Evolutionary conservation across 164 flowering plant species (phyloP), one percentile per base, ranked within the genome.

Genomic region (Vitis labrusca): DNA sequence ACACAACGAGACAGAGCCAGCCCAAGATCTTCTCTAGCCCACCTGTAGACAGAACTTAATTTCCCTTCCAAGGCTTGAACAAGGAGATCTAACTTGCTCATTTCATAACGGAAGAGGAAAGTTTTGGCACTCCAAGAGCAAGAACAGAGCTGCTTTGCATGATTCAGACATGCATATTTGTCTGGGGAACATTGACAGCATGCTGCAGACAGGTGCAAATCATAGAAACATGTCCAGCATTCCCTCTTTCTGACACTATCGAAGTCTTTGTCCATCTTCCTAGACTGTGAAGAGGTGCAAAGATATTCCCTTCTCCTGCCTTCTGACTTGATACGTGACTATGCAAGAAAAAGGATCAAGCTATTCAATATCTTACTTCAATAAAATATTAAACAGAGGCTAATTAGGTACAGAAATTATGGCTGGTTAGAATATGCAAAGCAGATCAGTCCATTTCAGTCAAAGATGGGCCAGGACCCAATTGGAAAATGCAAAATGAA

Each of bases 1-100:
- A 74, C 73, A 69, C 58, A 66, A 16, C 86, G 76, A 27, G 16
- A 65, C 32, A 94, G 72, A 57, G 82, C 63, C 67, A 94, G 73
- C 61, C 93, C 90, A 64, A 89, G 87, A 77, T 84, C 83, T 29
- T 69, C 76, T 71, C 75, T 85, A 65, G 93, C 95, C 97, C 97
- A 92, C 82, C 83, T 80, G 79, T 86, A 79, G 27, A 87, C 70
- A 14, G 97, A 85, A 82, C 89, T 86, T 68, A 89, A 66, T 76
- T 91, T 88, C 19, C 97, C 97, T 77, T 82, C 89, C 75, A 89
- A 63, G 61, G 95, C 97, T 61, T 89, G 88, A 50, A 81, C 71
- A 56, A 92, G 86, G 53, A 80, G n/a, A 64, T 88, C 68, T 53
- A 91, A 75, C 50, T 94, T 93, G 50, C 55, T 64, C 50, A 83